Evolutionary conservation across 805 yeast species (phyloP), one percentile per base, ranked within the genome.

Genomic region (Danielia oregonensis): DNA sequence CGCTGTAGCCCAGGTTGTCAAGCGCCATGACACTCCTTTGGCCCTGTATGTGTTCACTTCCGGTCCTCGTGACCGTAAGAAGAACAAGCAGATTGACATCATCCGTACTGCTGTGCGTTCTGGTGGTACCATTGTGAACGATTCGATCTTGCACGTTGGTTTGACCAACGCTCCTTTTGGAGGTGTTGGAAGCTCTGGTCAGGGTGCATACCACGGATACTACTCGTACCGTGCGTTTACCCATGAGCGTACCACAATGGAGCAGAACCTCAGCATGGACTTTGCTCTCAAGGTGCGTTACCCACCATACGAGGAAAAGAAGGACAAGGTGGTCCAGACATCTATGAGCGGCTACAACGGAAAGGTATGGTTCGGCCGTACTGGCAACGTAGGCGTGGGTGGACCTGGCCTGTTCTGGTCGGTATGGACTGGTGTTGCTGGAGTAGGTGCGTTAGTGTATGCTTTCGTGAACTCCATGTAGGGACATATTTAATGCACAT

Each of bases 121-220:
- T 0, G 96, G 96, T 17, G 82, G 76, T 4, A 65, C 78, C 10
- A 56, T 77, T 30, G 64, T 85, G 41, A 86, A 87, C 53, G 96
- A 88, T 45, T 70, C 79, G 0, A 33, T 86, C 30, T 41, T 85
- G 49, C 95, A 87, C 43, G 86, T 76, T 27, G 89, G 78, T 1
- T 68, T 83, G 34, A 39, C 68, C 5, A 69, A 70, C 31, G 76
- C 86, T 3, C 97, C 97, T 17, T 91, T 89, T 60, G 97, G 97
- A 22, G 97, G 97, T 16, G 63, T 89, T 36, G 96, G 97, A 10
- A 55, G 55, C 11, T 86, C 96, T 0, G 97, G 97, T 1, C 64
- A 67, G 38, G 97, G 97, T 8, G 62, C 72, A 22, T 88, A 87
- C 60, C 96, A 88, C 54, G 96, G 96, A 3, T 61, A 59, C 42